Base-by-base conservation (phyloP, 2,329 filamentous ascomycete genomes). In the Epichloe brachyelytri region DNA sequence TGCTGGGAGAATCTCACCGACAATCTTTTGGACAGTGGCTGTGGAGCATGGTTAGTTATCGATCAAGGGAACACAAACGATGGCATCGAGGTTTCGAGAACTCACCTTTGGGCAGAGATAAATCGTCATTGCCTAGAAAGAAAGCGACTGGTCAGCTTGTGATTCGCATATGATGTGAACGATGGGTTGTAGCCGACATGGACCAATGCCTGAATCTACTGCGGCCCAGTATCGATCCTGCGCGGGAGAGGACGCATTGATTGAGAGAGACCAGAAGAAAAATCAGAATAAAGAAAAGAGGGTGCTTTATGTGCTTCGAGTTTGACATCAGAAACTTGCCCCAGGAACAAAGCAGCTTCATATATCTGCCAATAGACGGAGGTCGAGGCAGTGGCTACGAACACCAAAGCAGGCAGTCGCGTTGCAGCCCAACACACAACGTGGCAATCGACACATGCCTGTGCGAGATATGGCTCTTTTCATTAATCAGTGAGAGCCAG, bases 1-100 rank as follows among this genome's bases (percentile, higher is more conserved):
- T 0, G 85, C 72, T 2, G 88, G 83, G 1, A 98, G 78, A 61
- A 98, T 96, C 68, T 98, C 93, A 53, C 85, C 85, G 59, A 98
- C 91, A 58, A 98, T 98, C 70, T 85, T 85, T 61, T 84, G 80
- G n/a, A 85, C 81, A 5, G 81, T 85, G 37, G 81, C 80, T 82
- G 53, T 14, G n/a, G 17, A 46, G 12, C 8, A 30, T 3, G n/a
- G 57, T 71, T 51, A 72, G 66, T 15, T 48, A 15, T 34, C n/a
- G 49, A 14, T 44, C 33, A 34, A 45, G 37, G 19, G 8, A 5
- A 36, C 14, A 30, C 48, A 19, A 22, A 30, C n/a, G 30, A 3
- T 19, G 39, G 26, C n/a, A 37, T 26, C 14, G 41, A 11, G 19
- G 22, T 17, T 26, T 22, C 6, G 3, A 15, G 4, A 26, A 60